Evolutionary conservation across 805 yeast species (phyloP).

Genomic region (Kuraishia capsulata): DNA sequence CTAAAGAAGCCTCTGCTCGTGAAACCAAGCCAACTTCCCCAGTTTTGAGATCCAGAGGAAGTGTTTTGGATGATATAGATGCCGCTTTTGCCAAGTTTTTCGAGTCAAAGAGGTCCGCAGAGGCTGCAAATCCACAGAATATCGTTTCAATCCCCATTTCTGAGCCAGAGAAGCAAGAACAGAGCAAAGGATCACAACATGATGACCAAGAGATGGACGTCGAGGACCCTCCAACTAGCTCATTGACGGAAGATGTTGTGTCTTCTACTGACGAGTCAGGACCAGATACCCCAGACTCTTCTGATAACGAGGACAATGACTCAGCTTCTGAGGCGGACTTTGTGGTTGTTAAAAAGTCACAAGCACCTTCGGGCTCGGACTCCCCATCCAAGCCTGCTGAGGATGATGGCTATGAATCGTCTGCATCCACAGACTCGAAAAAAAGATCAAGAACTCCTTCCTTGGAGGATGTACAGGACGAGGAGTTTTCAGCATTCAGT

Average conservation of each 20-base stretch:
- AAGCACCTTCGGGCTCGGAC: too few species aligned
- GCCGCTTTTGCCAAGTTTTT: background rate
- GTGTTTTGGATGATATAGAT: background rate
- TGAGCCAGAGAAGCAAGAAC: too few species aligned
- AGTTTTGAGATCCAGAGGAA: background rate
- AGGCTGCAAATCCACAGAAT: too few species aligned
- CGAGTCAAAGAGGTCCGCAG: background rate
- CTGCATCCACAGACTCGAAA: background rate
- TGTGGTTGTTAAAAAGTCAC: background rate
- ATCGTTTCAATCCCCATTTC: background rate
- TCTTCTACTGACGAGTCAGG: background rate
- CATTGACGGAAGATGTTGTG: background rate
- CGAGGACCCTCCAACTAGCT: background rate
- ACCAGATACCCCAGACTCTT: background rate
- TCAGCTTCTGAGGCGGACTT: background rate
- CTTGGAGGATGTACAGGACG: conserved; percentile 7
- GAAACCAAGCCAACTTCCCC: background rate
- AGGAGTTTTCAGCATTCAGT: conserved; percentile 3
- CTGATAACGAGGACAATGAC: background rate
- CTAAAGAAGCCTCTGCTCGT: background rate
- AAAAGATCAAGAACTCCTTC: conserved; percentile 5
- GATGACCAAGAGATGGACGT: background rate
- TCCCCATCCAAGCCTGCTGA: background rate
- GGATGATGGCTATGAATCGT: background rate
- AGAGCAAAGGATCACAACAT: too few species aligned